Evolutionary conservation across 306 rosid species (phyloP).

Genomic region (Quercus suber): DNA sequence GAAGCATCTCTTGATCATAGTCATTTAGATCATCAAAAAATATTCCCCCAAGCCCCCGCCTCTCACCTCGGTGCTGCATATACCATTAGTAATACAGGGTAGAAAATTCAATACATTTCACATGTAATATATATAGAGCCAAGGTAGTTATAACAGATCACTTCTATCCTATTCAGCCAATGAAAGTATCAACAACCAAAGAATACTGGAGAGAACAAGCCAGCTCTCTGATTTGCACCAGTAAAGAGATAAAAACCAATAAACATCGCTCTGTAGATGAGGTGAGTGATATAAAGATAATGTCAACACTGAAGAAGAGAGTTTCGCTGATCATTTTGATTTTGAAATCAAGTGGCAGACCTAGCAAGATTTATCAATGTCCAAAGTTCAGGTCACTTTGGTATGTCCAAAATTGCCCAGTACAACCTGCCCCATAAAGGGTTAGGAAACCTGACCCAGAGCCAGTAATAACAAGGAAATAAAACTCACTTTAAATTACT

Average conservation of each 20-base stretch:
- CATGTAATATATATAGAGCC: background rate
- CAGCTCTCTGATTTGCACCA: background rate
- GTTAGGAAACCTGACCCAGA: background rate
- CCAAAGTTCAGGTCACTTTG: background rate
- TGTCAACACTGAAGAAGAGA: background rate
- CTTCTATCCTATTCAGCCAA: background rate
- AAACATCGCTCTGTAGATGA: background rate
- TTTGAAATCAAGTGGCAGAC: background rate
- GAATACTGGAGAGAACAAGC: background rate
- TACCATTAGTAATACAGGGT: slow-evolving; percentile 21
- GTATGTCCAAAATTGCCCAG: background rate
- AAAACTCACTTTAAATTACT: background rate
- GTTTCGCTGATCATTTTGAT: background rate
- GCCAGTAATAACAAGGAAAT: background rate
- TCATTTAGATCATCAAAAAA: slow-evolving; percentile 94
- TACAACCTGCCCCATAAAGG: background rate
- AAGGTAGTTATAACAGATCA: background rate
- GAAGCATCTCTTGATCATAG: slow-evolving; percentile 98
- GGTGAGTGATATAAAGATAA: background rate
- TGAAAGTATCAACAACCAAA: background rate
- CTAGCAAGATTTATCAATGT: background rate
- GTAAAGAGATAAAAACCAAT: background rate
- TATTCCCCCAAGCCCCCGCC: slow-evolving; percentile 98
- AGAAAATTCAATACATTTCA: slow-evolving; percentile 4
- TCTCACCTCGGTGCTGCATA: slow-evolving; percentile 86